Conservation (phyloP, 2,329 filamentous ascomycete species). For the Neofusicoccum laricinum region DNA sequence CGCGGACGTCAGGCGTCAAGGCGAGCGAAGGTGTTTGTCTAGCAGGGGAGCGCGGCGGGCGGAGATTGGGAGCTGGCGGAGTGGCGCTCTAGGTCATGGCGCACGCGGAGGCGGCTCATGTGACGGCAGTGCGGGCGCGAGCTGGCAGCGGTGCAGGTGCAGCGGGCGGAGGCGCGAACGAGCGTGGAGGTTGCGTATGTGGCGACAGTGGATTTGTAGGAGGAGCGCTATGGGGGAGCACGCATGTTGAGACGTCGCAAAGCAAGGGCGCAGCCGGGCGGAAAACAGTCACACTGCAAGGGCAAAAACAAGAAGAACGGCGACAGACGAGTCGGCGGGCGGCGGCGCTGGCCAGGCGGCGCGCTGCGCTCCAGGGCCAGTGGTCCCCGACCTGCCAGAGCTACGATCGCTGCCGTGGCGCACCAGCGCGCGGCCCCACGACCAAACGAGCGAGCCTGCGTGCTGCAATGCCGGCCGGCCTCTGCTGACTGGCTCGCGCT, state of each 20-base stretch:
- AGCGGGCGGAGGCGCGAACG: not conserved
- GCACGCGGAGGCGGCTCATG: conserved; percentile 72
- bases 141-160: not conserved
- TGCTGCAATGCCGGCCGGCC: not conserved
- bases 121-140: conserved; percentile 80
- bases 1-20: conserved; percentile 5
- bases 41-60: conserved; percentile 1
- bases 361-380: not conserved
- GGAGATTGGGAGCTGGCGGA: conserved; percentile 4
- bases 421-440: conserved; percentile 10
- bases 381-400: not conserved
- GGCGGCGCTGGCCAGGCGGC: not conserved
- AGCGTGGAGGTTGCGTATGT: conserved; percentile 8
- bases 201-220: conserved; percentile 14
- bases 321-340: not conserved
- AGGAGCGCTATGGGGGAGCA: conserved; percentile 2
- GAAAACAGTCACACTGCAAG: conserved; percentile 13
- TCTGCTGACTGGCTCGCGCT: not conserved
- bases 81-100: conserved; percentile 61
- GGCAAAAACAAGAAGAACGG: conserved; percentile 2
- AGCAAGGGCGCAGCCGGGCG: conserved; percentile 7
- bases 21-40: conserved; percentile 8
- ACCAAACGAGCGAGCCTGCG: not conserved
- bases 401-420: conserved; percentile 12
- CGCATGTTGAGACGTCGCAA: conserved; percentile 14